Evolutionary conservation across 331 rosid genomes (phyloP), one percentile per base, ranked within the genome.

Genomic region (Quercus tomentella): DNA sequence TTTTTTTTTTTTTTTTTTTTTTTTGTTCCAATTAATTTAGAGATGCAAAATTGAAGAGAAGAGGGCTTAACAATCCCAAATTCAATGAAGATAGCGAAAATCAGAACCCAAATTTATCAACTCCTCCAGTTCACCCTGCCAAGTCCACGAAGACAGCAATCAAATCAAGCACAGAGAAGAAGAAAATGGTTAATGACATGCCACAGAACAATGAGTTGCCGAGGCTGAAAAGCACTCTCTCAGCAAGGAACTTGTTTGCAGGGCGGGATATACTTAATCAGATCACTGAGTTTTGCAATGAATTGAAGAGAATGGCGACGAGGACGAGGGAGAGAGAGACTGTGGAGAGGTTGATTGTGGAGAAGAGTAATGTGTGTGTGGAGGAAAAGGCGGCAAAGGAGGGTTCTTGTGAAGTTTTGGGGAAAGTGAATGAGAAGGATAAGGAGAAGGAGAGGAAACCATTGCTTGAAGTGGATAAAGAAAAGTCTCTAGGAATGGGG

Each of bases 141-240:
- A 89, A 90, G 83, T 25, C 88, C 72, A 17, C 70, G 57, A 93
- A 91, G 86, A 86, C 88, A 16, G 72, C 86, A 37, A 76, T 93
- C 84, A 96, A 91, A 84, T 93, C 98, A 49, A 96, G 98, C 75
- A 76, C 93, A 23, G 94, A 93, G 89, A 95, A 91, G 90, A 86
- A 77, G 77, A 80, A 78, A 37, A 70, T 56, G 74, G n/a, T 21
- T 55, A 86, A 89, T 23, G 90, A 84, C 23, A 21, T 83, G 30
- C 71, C 76, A 2, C 84, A 62, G 83, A 80, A 77, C 26, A 83
- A 77, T 22, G 81, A 75, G 41, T 83, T 49, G 37, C 93, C 93
- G 10, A 76, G 87, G 66, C 78, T 95, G 82, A 95, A 86, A 87
- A 87, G 90, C 84, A 86, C 97, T 51, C 94, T 89, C 68, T 95